phyloP scores from a whole-genome alignment of 1,139 yeast species.

The Arxiozyma bovina region DNA sequence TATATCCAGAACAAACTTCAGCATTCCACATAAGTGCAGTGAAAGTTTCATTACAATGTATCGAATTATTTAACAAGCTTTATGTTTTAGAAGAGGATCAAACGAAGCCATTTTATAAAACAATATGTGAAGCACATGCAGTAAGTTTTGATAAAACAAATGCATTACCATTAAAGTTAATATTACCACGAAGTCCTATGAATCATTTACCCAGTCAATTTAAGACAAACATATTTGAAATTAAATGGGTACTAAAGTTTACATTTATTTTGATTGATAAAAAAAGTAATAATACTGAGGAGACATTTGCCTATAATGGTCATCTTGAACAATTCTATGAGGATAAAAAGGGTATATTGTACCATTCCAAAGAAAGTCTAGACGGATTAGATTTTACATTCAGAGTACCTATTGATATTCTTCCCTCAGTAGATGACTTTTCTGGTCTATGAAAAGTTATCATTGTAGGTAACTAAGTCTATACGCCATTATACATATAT shows the following conservation, averaged over 20 bases:
- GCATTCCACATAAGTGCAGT: conserved; percentile 27
- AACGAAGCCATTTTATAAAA: conserved; percentile 15
- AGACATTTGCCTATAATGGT: conserved; percentile 2
- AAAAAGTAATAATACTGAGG: conserved; percentile 11
- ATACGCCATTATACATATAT: too few relatives aligned
- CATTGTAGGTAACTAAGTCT: neutral
- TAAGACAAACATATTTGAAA: conserved; percentile 32
- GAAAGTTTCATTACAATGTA: conserved; percentile 27
- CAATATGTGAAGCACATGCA: conserved; percentile 27
- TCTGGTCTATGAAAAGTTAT: conserved; percentile 29
- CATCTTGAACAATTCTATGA: conserved; percentile 17
- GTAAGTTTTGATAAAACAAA: conserved; percentile 24
- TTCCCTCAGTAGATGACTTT: conserved; percentile 30
- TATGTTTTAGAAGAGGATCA: conserved; percentile 15
- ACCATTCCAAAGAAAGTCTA: conserved; percentile 27
- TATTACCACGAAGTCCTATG: conserved; percentile 30
- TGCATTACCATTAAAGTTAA: conserved; percentile 25
- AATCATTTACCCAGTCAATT: conserved; percentile 31
- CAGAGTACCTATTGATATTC: conserved; percentile 30
- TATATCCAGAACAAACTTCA: conserved; percentile 23
- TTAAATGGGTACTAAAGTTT: conserved; percentile 31
- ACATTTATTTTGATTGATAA: conserved; percentile 27
- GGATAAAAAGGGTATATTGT: conserved; percentile 28
- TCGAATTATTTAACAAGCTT: conserved; percentile 29
- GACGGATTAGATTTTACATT: conserved; percentile 33